Evolutionary conservation across 345 rosid species (phyloP).

Genomic region (Litchi chinensis): DNA sequence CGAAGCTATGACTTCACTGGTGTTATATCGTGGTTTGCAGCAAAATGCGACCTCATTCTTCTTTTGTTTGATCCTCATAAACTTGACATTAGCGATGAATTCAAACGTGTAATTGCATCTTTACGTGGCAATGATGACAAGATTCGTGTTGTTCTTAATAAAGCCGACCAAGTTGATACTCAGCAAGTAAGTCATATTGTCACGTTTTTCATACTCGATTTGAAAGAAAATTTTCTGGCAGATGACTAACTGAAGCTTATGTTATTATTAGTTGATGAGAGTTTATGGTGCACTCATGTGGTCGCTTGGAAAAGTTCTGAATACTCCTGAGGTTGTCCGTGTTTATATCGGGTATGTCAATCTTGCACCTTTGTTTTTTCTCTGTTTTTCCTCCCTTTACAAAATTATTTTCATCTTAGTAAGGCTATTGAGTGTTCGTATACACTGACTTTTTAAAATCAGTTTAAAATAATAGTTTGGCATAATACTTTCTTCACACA

Average conservation of each 20-base stretch:
- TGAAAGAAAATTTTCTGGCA: not conserved
- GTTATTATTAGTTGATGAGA: conserved; percentile 72
- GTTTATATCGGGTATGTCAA: conserved; percentile 82
- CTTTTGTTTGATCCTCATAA: conserved; percentile 97
- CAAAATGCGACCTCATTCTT: conserved; percentile 91
- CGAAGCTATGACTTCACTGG: conserved; percentile 91
- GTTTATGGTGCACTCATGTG: conserved; percentile 98
- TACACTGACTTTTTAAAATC: too few relatives aligned
- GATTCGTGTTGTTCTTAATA: conserved; percentile 90
- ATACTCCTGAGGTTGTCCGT: conserved; percentile 90
- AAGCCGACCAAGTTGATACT: conserved; percentile 96
- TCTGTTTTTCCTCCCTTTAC: not conserved
- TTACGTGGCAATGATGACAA: conserved; percentile 91
- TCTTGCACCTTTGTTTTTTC: not conserved
- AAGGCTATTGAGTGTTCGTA: too few relatives aligned
- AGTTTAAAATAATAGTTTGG: too few relatives aligned
- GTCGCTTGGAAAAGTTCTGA: conserved; percentile 95
- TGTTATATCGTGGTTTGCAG: conserved; percentile 93
- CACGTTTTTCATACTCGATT: not conserved
- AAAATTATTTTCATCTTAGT: not conserved
- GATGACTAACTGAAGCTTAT: not conserved
- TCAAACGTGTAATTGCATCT: conserved; percentile 87
- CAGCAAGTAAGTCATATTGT: conserved; percentile 59
- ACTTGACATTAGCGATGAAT: conserved; percentile 91
- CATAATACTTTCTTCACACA: not conserved